phyloP scores from a whole-genome alignment of 2,329 filamentous ascomycete genomes.

The Alternaria consortialis region DNA sequence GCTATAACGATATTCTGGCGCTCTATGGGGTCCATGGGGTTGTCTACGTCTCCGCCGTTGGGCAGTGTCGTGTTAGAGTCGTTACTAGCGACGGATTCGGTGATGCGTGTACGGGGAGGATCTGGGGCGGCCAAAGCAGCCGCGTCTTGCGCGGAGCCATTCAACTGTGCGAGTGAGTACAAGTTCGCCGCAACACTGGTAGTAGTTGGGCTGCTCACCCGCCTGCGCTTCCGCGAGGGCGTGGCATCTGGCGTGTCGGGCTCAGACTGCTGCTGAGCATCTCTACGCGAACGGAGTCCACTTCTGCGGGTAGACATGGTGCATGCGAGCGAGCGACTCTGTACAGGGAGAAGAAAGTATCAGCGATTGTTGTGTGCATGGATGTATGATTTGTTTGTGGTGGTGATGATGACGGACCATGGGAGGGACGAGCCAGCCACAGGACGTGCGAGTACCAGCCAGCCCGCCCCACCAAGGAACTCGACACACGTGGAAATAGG shows the following conservation, averaged over 20 bases:
- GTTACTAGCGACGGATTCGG: slow-evolving; percentile 53
- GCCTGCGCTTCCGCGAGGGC: slow-evolving; percentile 58
- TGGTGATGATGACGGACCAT: slow-evolving; percentile 12
- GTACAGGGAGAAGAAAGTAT: slow-evolving; percentile 10
- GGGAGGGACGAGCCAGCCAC: slow-evolving; percentile 15
- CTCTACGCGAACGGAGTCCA: slow-evolving; percentile 31
- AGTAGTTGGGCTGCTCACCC: slow-evolving; percentile 47
- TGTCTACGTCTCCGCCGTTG: slow-evolving; percentile 44
- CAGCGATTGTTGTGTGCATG: slow-evolving; percentile 24
- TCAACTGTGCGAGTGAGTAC: slow-evolving; percentile 44
- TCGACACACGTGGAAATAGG: slow-evolving; percentile 18
- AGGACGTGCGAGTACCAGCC: slow-evolving; percentile 1
- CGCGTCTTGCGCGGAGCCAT: slow-evolving; percentile 40
- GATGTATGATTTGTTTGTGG: slow-evolving; percentile 11
- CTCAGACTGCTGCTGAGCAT: slow-evolving; percentile 47
- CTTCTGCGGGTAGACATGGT: slow-evolving; percentile 25
- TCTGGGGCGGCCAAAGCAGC: slow-evolving; percentile 30
- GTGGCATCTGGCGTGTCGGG: slow-evolving; percentile 59
- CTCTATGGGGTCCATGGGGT: slow-evolving; percentile 43
- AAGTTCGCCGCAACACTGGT: slow-evolving; percentile 9
- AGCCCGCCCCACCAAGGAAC: slow-evolving; percentile 23
- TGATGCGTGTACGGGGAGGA: slow-evolving; percentile 42
- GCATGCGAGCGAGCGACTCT: slow-evolving; percentile 26
- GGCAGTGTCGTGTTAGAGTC: slow-evolving; percentile 52
- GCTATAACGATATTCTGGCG: slow-evolving; percentile 50